phyloP scores from a whole-genome alignment of 805 yeast genomes.

The Yarrowia porcina region DNA sequence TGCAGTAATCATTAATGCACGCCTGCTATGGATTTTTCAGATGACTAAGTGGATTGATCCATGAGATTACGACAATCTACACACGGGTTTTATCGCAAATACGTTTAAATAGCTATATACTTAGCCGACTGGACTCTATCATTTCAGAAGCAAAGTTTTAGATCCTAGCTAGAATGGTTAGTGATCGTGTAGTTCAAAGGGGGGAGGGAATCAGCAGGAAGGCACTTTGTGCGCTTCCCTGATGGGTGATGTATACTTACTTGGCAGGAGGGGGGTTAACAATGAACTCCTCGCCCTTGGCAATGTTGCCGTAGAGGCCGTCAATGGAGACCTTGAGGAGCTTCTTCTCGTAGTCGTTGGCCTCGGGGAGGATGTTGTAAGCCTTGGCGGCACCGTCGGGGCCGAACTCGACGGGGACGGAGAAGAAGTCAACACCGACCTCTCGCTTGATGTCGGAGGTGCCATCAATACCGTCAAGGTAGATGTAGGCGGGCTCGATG shows the following conservation, averaged over 20 bases:
- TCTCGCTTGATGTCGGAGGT: conserved; percentile 65
- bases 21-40: neutral
- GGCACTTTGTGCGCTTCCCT: conserved; percentile 1
- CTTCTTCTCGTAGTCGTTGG: conserved; percentile 77
- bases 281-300: conserved; percentile 89
- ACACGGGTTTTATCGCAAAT: neutral
- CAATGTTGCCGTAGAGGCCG: conserved; percentile 84
- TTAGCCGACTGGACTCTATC: conserved; percentile 16
- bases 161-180: conserved; percentile 26
- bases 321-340: conserved; percentile 80
- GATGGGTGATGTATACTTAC: conserved; percentile 30
- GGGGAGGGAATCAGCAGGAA: neutral
- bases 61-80: neutral
- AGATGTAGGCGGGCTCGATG: conserved; percentile 52
- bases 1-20: neutral
- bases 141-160: conserved; percentile 14
- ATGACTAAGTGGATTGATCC: no score
- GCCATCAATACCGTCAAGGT: conserved; percentile 40
- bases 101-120: conserved; percentile 22
- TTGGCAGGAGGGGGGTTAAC: conserved; percentile 34
- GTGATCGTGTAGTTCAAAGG: conserved; percentile 24
- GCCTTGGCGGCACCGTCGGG: conserved; percentile 66
- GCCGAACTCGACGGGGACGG: conserved; percentile 70
- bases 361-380: conserved; percentile 61
- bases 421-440: conserved; percentile 74